A percentile compares a stretch with the other conserved stretches of the same genome.
phyloP scores from a whole-genome alignment of 192 early-diverging fungal genomes.

The Coemansia sp. region DNA sequence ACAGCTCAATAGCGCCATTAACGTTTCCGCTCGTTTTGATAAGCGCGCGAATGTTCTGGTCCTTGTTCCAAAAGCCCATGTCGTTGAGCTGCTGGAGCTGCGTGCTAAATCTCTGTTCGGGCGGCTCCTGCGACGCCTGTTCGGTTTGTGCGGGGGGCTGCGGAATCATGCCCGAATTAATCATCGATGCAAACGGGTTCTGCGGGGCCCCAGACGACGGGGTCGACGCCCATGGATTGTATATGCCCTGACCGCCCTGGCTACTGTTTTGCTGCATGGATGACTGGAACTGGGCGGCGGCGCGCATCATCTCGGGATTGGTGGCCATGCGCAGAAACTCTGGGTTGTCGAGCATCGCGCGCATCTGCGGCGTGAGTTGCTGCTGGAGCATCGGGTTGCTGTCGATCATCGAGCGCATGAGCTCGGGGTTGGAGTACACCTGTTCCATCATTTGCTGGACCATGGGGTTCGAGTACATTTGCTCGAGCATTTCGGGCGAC shows the following conservation, averaged over 20 bases:
- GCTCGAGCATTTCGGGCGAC: conserved; percentile 64
- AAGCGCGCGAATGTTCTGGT: conserved; percentile 88
- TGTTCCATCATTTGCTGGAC: conserved; percentile 79
- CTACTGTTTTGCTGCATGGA: conserved; percentile 30
- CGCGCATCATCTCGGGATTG: conserved; percentile 79
- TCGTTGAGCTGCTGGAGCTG: conserved; percentile 88
- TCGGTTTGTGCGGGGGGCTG: neutral
- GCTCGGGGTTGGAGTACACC: conserved; percentile 79
- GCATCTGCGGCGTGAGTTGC: conserved; percentile 81
- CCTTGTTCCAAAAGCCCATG: conserved; percentile 93
- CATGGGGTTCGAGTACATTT: conserved; percentile 83
- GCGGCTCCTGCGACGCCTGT: conserved; percentile 36
- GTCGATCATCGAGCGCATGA: conserved; percentile 80
- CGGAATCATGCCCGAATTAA: neutral
- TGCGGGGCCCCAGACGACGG: neutral
- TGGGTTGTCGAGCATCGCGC: conserved; percentile 78
- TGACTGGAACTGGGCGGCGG: conserved; percentile 66
- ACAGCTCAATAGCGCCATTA: conserved; percentile 87
- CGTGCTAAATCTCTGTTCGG: conserved; percentile 59
- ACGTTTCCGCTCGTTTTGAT: conserved; percentile 83
- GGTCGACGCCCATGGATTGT: conserved; percentile 45
- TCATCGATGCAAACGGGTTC: neutral
- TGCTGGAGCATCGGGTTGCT: conserved; percentile 77
- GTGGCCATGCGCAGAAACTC: conserved; percentile 78
- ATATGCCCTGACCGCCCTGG: conserved; percentile 18